These are phyloP conservation scores for Cystobasidium slooffiae DNA, from an alignment of 1,284 basidiomycete genomes.

Conservation along the genomic window DNA sequence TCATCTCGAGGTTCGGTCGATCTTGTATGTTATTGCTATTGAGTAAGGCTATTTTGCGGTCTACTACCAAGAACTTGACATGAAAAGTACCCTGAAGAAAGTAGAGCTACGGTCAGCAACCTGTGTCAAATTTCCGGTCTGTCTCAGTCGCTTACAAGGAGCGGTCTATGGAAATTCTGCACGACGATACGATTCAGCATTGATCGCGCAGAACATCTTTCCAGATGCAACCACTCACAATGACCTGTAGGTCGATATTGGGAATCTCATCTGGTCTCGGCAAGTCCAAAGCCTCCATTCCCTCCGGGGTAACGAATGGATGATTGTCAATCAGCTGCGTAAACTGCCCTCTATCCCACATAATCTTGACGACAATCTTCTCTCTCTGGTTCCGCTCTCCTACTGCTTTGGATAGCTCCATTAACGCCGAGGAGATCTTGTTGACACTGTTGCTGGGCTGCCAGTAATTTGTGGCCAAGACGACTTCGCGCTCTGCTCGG, in stretches of 20 bases:
- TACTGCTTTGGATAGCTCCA: slow-evolving; percentile 46
- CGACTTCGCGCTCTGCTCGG: slow-evolving; percentile 64
- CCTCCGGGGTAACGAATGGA: slow-evolving; percentile 62
- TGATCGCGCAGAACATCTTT: too few relatives aligned
- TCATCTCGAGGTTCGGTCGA: slow-evolving; percentile 71
- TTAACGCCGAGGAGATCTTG: slow-evolving; percentile 35
- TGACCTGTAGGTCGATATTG: slow-evolving; percentile 67
- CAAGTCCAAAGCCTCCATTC: slow-evolving; percentile 65
- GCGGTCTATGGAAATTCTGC: slow-evolving; percentile 61
- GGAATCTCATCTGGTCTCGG: slow-evolving; percentile 66
- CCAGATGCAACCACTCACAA: too few relatives aligned
- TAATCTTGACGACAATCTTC: slow-evolving; percentile 22
- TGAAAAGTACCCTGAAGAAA: slow-evolving; percentile 70
- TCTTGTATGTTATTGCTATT: slow-evolving; percentile 61
- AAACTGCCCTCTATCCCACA: slow-evolving; percentile 44
- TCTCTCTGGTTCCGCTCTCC: slow-evolving; percentile 27
- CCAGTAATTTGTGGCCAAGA: slow-evolving; percentile 66
- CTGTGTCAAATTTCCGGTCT: slow-evolving; percentile 43
- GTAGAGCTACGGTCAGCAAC: background rate
- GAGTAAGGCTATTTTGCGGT: slow-evolving; percentile 71
- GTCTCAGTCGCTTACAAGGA: slow-evolving; percentile 58
- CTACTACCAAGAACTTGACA: slow-evolving; percentile 75
- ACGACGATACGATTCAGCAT: too few relatives aligned
- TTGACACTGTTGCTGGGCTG: slow-evolving; percentile 40
- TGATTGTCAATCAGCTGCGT: slow-evolving; percentile 63